These are phyloP conservation scores for Gyrodon lividus DNA, from an alignment of 768 basidiomycete species.

Conservation along the genomic window DNA sequence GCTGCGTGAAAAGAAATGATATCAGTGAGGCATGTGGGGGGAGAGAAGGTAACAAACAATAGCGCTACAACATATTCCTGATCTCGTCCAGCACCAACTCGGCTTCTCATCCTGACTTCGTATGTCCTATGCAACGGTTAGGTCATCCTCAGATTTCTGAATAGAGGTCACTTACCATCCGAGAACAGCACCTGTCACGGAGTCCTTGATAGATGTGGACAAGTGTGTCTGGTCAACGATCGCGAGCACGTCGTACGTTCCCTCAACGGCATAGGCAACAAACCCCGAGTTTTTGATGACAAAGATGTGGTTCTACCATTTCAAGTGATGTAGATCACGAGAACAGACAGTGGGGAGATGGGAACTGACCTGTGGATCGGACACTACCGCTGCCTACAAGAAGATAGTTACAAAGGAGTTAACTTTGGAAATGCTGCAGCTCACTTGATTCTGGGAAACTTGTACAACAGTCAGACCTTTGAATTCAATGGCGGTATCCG, in stretches of 20 bases:
- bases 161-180: constrained; percentile 42
- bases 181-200: constrained; percentile 58
- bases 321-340: neutral
- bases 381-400: constrained; percentile 60
- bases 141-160: neutral
- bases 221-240: constrained; percentile 86
- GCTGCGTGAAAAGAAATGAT: constrained; percentile 35
- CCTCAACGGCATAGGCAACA: constrained; percentile 73
- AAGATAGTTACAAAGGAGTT: neutral
- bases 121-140: constrained; percentile 43
- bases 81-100: constrained; percentile 39
- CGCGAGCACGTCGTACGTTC: constrained; percentile 74
- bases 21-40: constrained; percentile 2
- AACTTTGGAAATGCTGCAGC: neutral
- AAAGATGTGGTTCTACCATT: constrained; percentile 62
- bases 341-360: neutral
- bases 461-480: constrained; percentile 81
- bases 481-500: constrained; percentile 80
- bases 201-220: constrained; percentile 55
- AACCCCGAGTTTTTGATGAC: constrained; percentile 79
- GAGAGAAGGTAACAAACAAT: constrained; percentile 48
- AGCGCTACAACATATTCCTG: constrained; percentile 76
- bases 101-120: constrained; percentile 77
- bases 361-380: constrained; percentile 56
- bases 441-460: constrained; percentile 77